Conservation (phyloP, 2,329 filamentous ascomycete species). For the Ophiosphaerella narmari region DNA sequence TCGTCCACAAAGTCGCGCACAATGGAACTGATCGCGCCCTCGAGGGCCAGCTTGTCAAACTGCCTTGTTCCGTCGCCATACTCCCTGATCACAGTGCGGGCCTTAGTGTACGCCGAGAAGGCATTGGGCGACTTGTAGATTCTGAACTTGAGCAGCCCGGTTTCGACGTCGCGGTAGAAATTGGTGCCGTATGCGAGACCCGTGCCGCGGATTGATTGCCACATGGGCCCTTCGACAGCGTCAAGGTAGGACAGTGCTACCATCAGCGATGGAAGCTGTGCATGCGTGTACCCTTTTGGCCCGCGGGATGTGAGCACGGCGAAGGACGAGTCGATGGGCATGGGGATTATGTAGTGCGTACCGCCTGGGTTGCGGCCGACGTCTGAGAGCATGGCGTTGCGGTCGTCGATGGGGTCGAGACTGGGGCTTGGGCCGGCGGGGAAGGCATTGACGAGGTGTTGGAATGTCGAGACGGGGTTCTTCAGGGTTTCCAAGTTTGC, state of each 20-base stretch:
- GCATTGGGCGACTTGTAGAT: constrained; percentile 91
- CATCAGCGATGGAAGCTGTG: constrained; percentile 78
- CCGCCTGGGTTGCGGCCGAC: constrained; percentile 77
- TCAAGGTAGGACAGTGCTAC: constrained; percentile 92
- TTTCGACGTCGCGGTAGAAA: constrained; percentile 77
- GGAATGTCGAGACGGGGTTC: constrained; percentile 80
- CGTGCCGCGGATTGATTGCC: constrained; percentile 89
- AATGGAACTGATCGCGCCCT: constrained; percentile 88
- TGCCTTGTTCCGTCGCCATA: constrained; percentile 72
- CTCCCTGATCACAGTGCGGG: constrained; percentile 73
- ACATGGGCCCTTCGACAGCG: constrained; percentile 89
- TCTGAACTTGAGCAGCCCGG: constrained; percentile 79
- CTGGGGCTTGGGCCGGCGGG: constrained; percentile 56
- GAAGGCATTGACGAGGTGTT: constrained; percentile 58
- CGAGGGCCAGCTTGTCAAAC: constrained; percentile 81
- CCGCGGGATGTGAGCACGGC: constrained; percentile 76
- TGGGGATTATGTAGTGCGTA: constrained; percentile 79
- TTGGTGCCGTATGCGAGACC: constrained; percentile 89
- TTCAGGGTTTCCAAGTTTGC: constrained; percentile 76
- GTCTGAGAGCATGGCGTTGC: constrained; percentile 71
- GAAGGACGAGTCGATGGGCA: constrained; percentile 93
- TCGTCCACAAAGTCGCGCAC: constrained; percentile 86
- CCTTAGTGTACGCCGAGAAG: constrained; percentile 81
- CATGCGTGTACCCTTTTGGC: constrained; percentile 74
- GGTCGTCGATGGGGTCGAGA: constrained; percentile 72